phyloP scores from a whole-genome alignment of 345 rosid genomes.

The Arabis alpina region DNA sequence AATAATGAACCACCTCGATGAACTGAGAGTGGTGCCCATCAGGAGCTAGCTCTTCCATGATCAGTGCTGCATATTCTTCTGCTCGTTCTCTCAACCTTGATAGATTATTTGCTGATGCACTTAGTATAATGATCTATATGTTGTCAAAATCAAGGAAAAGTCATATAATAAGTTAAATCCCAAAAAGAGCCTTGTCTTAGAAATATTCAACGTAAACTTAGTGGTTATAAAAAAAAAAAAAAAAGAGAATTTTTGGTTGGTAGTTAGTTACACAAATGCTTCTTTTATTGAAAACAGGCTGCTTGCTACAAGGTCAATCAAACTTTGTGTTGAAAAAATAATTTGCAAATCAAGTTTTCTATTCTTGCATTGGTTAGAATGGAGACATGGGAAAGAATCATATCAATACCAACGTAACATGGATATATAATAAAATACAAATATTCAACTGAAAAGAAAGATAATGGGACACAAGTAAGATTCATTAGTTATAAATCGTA shows the following conservation, averaged over 20 bases:
- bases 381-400: conserved; percentile 9
- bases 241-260: neutral
- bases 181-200: conserved; percentile 10
- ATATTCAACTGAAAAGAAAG: conserved; percentile 1
- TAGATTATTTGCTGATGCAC: conserved; percentile 90
- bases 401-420: neutral
- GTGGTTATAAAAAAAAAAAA: conserved; percentile 1
- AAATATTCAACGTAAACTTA: conserved; percentile 37
- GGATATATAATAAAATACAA: conserved; percentile 1
- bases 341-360: conserved; percentile 11
- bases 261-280: neutral
- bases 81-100: conserved; percentile 94
- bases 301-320: conserved; percentile 30
- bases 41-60: conserved; percentile 82
- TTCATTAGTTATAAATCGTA: neutral
- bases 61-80: conserved; percentile 93
- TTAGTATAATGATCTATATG: conserved; percentile 77
- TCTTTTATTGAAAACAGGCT: conserved; percentile 10
- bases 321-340: neutral
- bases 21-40: conserved; percentile 63
- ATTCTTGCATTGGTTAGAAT: conserved; percentile 19
- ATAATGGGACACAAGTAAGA: conserved; percentile 39
- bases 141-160: conserved; percentile 33
- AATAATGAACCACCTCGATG: conserved; percentile 70
- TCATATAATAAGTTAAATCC: conserved; percentile 12